Conservation (phyloP, 306 rosid genomes). For the Fragaria vesca region DNA sequence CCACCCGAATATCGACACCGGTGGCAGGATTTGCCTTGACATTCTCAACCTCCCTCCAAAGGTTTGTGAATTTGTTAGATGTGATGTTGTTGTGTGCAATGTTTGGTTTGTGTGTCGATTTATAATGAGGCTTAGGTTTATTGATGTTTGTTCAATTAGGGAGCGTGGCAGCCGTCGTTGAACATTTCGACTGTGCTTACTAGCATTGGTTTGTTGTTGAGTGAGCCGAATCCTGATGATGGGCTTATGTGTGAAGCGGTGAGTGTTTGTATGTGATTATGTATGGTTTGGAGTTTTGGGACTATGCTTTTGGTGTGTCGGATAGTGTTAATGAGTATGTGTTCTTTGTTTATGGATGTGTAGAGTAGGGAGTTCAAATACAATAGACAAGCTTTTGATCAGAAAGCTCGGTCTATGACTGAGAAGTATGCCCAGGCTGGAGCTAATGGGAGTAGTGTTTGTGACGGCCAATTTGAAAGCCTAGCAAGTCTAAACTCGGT, state of each 20-base stretch:
- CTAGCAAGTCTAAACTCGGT: conserved; percentile 15
- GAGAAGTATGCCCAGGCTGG: conserved; percentile 34
- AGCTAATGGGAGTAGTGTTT: conserved; percentile 18
- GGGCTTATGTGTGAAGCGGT: conserved; percentile 47
- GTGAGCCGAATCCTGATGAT: conserved; percentile 49
- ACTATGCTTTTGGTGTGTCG: neutral
- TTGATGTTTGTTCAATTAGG: conserved; percentile 11
- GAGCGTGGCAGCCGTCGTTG: conserved; percentile 49
- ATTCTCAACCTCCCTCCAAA: conserved; percentile 48
- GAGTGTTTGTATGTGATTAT: conserved; percentile 2
- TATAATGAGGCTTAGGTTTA: conserved; percentile 6
- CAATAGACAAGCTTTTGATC: conserved; percentile 41
- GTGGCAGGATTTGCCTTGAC: conserved; percentile 47
- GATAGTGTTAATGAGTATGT: neutral
- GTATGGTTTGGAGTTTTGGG: neutral
- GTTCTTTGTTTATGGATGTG: neutral
- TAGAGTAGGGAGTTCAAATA: conserved; percentile 45
- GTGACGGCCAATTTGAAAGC: conserved; percentile 7
- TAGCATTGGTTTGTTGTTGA: conserved; percentile 39
- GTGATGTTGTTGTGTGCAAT: neutral
- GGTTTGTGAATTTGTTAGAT: conserved; percentile 11
- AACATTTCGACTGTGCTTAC: conserved; percentile 45
- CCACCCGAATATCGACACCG: conserved; percentile 45
- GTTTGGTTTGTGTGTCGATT: neutral
- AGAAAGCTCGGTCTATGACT: conserved; percentile 42